Evolutionary conservation across 1,139 yeast genomes (phyloP), one percentile per base, ranked within the genome.

Genomic region (Yamadazyma triangularis): DNA sequence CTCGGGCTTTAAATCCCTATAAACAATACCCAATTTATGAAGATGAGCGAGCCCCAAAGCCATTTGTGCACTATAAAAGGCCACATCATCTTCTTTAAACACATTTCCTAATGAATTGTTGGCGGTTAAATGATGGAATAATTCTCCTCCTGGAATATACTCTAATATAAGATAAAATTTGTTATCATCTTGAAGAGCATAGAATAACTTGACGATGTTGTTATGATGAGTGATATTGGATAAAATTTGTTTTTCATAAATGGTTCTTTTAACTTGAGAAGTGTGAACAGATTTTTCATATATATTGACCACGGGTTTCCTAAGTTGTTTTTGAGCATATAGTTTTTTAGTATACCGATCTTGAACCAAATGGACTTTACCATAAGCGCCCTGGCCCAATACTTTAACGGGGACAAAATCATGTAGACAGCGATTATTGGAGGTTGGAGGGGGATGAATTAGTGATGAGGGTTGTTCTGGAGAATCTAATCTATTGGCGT

Each of bases 1-100:
- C 50, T 88, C 96, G 0, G 96, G 96, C 54, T 88, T 88, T 44
- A 88, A 63, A 52, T 88, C 96, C 20, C 96, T 69, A 41, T 61
- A 64, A 13, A 63, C 64, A n/a, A 64, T 63, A 24, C 65, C 64
- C 33, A 62, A 41, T 29, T 46, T 44, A 36, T 58, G 64, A 13
- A 58, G 43, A 36, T 58, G 62, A 27, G 46, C 42, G 21, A 58
- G 38, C 2, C 58, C 64, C 10, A 58, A 38, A 1, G 63, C 58
- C 64, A 58, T 58, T 33, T 58, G 60, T 0, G 63, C 65, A 3
- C 55, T 47, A 33, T 59, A 59, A 35, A 56, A 59, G 3, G 64
- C 59, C 22, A 56, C 62, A 33, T 57, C 53, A 28, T 56, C 60
- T 30, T 58, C 64, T 30, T 47, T 47, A 31, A 53, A 53, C 2